phyloP scores from a whole-genome alignment of 176 grass and related monocot genomes.

The Oryza nivara region DNA sequence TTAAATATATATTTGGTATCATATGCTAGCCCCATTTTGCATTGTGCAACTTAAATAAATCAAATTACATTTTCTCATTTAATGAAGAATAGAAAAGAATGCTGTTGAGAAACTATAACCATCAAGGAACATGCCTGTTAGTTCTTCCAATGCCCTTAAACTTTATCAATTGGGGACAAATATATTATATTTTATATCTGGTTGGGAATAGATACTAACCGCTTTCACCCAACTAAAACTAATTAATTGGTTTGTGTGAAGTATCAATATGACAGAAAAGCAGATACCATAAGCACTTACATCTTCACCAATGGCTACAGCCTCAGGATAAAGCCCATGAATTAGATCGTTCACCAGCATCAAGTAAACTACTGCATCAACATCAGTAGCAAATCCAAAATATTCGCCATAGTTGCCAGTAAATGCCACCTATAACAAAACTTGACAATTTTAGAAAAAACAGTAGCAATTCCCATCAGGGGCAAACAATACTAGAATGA shows the following conservation, averaged over 20 bases:
- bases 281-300: constrained; percentile 54
- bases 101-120: constrained; percentile 17
- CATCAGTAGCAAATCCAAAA: constrained; percentile 94
- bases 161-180: background rate
- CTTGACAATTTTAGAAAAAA: constrained; percentile 27
- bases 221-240: constrained; percentile 10
- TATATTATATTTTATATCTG: constrained; percentile 15
- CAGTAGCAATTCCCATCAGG: background rate
- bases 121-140: constrained; percentile 3
- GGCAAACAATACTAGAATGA: background rate
- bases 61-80: background rate
- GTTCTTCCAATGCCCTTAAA: background rate
- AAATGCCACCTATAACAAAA: constrained; percentile 67
- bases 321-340: constrained; percentile 82
- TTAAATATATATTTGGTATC: constrained; percentile 1
- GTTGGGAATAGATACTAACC: background rate
- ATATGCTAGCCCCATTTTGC: constrained; percentile 10
- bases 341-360: constrained; percentile 99
- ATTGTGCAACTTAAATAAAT: constrained; percentile 24
- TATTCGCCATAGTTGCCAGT: constrained; percentile 96
- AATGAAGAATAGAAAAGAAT: constrained; percentile 20
- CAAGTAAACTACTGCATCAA: constrained; percentile 90
- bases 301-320: constrained; percentile 90
- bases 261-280: background rate
- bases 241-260: constrained; percentile 6